phyloP scores from a whole-genome alignment of 176 grass and related monocot genomes.

The Aegilops longissima region DNA sequence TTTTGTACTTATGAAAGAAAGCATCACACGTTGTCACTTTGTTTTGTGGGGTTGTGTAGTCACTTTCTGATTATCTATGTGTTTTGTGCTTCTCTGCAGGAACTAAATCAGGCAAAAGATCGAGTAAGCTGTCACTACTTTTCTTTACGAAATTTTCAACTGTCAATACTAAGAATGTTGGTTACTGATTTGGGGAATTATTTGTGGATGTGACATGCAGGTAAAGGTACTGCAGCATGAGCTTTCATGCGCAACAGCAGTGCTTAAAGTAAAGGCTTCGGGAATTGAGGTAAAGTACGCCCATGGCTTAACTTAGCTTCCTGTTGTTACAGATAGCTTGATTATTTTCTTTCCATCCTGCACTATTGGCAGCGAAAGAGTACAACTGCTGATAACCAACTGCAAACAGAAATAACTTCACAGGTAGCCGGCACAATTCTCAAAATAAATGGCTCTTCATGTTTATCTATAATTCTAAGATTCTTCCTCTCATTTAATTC shows the following conservation, averaged over 20 bases:
- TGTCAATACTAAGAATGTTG: background rate
- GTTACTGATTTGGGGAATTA: conserved; percentile 16
- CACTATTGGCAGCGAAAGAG: conserved; percentile 35
- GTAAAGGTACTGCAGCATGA: conserved; percentile 65
- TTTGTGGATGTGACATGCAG: conserved; percentile 43
- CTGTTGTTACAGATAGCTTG: conserved; percentile 2
- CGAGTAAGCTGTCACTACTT: conserved; percentile 37
- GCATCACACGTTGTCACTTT: background rate
- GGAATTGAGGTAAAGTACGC: conserved; percentile 41
- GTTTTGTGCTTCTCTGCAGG: conserved; percentile 52
- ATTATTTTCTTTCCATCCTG: background rate
- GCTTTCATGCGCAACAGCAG: conserved; percentile 39
- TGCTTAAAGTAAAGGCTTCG: conserved; percentile 44
- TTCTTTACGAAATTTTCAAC: background rate
- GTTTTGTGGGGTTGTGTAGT: background rate
- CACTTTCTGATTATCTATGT: conserved; percentile 20
- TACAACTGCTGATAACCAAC: background rate
- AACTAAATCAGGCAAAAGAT: conserved; percentile 61
- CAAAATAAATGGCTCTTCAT: background rate
- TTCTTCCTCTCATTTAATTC: background rate
- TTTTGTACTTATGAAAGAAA: background rate
- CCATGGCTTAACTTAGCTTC: background rate
- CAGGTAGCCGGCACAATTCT: conserved; percentile 22
- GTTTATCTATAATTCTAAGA: conserved; percentile 16
- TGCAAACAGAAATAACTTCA: background rate